Evolutionary conservation across 331 rosid species (phyloP).

Genomic region (Prunus yedoensis): DNA sequence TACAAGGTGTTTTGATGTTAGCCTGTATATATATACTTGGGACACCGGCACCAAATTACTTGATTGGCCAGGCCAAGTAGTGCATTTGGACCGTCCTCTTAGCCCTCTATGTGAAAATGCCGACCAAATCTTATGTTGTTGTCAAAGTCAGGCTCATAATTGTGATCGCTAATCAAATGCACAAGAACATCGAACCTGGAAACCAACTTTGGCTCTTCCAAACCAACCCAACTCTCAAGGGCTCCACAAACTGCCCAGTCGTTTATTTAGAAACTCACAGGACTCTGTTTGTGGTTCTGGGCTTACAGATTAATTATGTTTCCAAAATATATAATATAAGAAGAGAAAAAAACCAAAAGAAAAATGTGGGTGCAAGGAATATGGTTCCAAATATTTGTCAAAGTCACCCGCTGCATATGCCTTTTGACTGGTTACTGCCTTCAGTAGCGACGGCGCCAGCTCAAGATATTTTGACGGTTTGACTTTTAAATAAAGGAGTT

Average conservation of each 20-base stretch:
- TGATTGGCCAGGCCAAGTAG: neutral
- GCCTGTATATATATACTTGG: too few relatives aligned
- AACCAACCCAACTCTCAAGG: conserved; percentile 26
- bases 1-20: too few relatives aligned
- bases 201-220: neutral
- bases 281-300: neutral
- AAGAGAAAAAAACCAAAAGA: neutral
- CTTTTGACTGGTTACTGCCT: neutral
- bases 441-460: neutral
- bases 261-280: neutral
- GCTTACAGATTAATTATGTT: neutral
- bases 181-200: neutral
- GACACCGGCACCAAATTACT: too few relatives aligned
- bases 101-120: neutral
- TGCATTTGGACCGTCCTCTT: neutral
- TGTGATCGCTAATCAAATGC: neutral
- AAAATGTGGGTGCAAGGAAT: neutral
- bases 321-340: neutral
- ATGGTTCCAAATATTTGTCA: neutral
- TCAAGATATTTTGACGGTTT: neutral
- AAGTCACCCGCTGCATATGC: neutral
- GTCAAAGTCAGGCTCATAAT: too few relatives aligned
- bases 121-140: too few relatives aligned
- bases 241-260: conserved; percentile 45
- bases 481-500: neutral